Evolutionary conservation across 2,329 filamentous ascomycete species (phyloP), one percentile per base, ranked within the genome.

Genomic region (Fusarium sp.): DNA sequence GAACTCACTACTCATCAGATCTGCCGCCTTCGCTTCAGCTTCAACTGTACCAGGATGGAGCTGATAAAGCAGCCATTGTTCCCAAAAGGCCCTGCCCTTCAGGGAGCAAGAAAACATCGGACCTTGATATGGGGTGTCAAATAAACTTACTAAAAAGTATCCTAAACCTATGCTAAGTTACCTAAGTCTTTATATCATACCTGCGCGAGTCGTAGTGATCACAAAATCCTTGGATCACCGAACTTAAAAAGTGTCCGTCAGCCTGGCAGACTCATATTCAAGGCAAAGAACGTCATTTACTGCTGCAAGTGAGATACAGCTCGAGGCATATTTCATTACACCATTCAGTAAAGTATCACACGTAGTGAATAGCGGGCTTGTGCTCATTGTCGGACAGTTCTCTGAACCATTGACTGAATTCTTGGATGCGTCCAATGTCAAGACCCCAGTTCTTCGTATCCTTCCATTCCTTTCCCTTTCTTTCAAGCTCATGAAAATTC

Each of bases 171-270:
- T n/a, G 20, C 20, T 41, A 41, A 13, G 20, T 30, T 30, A 12
- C 26, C 13, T 28, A 17, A 30, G 26, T 48, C 26, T 22, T 30
- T 22, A 22, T 22, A 17, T 39, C 17, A 8, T 62, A 38, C 12
- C 36, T 47, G 1, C 30, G 39, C 5, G 51, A 58, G 22, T 58
- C 26, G 3, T 41, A 45, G 22, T 62, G 36, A n/a, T 58, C 22
- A 20, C 22, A 59, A 22, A 59, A 39, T 20, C 60, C 22, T 14
- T 41, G 22, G 14, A 62, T 32, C 10, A 39, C 51, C 9, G 24
- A 28, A 30, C 59, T 38, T 9, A 17, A 26, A 10, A 81, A 74
- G 1, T 68, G 8, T 74, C 65, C 63, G 68, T 74, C 2, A 81
- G 24, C 0, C 78, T 79, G 0, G 78, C 77, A 1, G 75, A 78